Evolutionary conservation across 345 rosid species (phyloP).

Genomic region (Syzygium oleosum): DNA sequence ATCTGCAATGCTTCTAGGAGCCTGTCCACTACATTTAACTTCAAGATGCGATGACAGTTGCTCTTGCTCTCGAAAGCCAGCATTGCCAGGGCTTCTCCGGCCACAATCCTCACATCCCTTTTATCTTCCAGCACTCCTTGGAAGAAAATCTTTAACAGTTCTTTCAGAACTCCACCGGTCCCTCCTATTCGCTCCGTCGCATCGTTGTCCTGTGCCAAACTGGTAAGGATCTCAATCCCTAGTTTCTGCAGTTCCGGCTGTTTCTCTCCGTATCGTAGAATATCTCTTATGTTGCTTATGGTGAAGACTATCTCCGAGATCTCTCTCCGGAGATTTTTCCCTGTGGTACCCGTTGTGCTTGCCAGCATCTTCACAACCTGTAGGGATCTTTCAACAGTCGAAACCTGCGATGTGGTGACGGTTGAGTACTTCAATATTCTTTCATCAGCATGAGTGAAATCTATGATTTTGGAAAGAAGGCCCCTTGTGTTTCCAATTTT

Average conservation of each 20-base stretch:
- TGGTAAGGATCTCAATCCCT: conserved; percentile 53
- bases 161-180: conserved; percentile 63
- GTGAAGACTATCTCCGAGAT: conserved; percentile 66
- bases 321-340: conserved; percentile 48
- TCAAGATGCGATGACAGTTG: conserved; percentile 55
- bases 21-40: conserved; percentile 25
- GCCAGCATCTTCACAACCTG: conserved; percentile 64
- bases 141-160: conserved; percentile 55
- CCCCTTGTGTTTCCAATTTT: conserved; percentile 78
- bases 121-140: conserved; percentile 1
- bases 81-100: conserved; percentile 80
- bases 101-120: conserved; percentile 37
- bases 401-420: conserved; percentile 33
- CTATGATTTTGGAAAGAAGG: conserved; percentile 62
- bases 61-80: conserved; percentile 57
- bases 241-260: conserved; percentile 46
- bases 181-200: conserved; percentile 60
- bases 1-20: conserved; percentile 44
- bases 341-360: conserved; percentile 51
- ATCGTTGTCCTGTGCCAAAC: conserved; percentile 48
- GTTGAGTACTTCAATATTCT: conserved; percentile 30
- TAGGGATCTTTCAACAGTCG: conserved; percentile 50
- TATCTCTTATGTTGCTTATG: conserved; percentile 58
- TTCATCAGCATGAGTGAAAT: conserved; percentile 48
- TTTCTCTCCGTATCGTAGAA: conserved; percentile 45